A percentile compares a stretch with the other conserved stretches of the same genome.
These are phyloP conservation scores for Aquilaria sinensis DNA, from an alignment of 345 rosid genomes.

Conservation along the genomic window DNA sequence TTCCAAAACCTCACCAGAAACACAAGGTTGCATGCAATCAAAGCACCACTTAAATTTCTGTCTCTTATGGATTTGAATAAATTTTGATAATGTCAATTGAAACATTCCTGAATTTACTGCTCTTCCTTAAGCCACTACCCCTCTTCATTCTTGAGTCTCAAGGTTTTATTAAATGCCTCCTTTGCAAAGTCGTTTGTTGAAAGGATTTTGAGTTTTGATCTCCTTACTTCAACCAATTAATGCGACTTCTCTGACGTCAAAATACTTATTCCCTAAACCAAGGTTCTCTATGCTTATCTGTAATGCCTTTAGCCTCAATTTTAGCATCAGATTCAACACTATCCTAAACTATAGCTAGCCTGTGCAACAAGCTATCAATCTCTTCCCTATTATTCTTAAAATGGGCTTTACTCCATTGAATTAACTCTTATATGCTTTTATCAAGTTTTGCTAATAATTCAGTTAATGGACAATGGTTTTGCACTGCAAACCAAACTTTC, in stretches of 20 bases:
- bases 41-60: too few relatives aligned
- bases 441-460: neutral
- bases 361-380: neutral
- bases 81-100: neutral
- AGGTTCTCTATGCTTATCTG: neutral
- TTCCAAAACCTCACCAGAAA: neutral
- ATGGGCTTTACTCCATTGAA: neutral
- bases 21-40: neutral
- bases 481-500: neutral
- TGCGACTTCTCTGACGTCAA: neutral
- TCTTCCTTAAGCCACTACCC: neutral
- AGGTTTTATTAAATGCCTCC: neutral
- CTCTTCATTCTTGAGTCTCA: neutral
- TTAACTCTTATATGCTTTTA: neutral
- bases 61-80: neutral
- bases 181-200: neutral
- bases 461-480: neutral
- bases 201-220: neutral
- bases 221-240: neutral
- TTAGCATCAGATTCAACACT: neutral
- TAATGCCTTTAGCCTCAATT: neutral
- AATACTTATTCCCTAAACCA: neutral
- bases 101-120: neutral
- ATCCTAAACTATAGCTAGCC: too few relatives aligned
- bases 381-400: neutral